A percentile compares a stretch with the other conserved stretches of the same genome.
These are phyloP conservation scores for Talaromyces amestolkiae DNA, from an alignment of 2,329 filamentous ascomycete species.

Conservation along the genomic window DNA sequence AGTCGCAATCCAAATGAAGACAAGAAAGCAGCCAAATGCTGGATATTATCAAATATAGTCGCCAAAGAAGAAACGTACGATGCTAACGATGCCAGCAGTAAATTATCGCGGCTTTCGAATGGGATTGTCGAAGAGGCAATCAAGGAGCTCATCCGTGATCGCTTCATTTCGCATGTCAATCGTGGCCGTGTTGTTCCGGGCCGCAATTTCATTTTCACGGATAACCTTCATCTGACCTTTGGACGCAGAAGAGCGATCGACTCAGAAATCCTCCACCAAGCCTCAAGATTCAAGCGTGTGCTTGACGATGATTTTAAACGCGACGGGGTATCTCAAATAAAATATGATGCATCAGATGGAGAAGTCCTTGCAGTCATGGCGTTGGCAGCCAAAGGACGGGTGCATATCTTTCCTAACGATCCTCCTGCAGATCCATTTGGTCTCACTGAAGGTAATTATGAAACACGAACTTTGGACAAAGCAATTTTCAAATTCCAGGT, in stretches of 20 bases:
- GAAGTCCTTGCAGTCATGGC: constrained; percentile 46
- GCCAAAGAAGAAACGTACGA: constrained; percentile 44
- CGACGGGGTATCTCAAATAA: constrained; percentile 32
- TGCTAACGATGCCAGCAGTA: constrained; percentile 35
- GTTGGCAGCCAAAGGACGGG: constrained; percentile 35
- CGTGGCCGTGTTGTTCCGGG: constrained; percentile 41
- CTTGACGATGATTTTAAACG: constrained; percentile 41
- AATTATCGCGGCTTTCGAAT: constrained; percentile 34
- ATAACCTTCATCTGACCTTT: constrained; percentile 40
- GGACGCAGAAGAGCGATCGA: constrained; percentile 43
- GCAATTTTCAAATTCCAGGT: constrained; percentile 43
- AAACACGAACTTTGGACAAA: constrained; percentile 48
- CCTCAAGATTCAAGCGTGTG: constrained; percentile 42
- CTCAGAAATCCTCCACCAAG: constrained; percentile 39
- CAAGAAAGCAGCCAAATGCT: constrained; percentile 45
- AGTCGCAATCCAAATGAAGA: constrained; percentile 22
- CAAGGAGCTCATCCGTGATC: constrained; percentile 40
- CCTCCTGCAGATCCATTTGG: constrained; percentile 47
- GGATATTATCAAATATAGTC: constrained; percentile 49
- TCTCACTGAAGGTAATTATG: constrained; percentile 47
- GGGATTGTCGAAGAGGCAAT: constrained; percentile 39
- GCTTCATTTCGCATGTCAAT: constrained; percentile 40
- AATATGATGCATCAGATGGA: constrained; percentile 43
- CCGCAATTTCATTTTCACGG: constrained; percentile 46
- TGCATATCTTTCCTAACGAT: constrained; percentile 39